Evolutionary conservation across 257 asterid species (phyloP), one percentile per base, ranked within the genome.

Genomic region (Apocynum venetum): DNA sequence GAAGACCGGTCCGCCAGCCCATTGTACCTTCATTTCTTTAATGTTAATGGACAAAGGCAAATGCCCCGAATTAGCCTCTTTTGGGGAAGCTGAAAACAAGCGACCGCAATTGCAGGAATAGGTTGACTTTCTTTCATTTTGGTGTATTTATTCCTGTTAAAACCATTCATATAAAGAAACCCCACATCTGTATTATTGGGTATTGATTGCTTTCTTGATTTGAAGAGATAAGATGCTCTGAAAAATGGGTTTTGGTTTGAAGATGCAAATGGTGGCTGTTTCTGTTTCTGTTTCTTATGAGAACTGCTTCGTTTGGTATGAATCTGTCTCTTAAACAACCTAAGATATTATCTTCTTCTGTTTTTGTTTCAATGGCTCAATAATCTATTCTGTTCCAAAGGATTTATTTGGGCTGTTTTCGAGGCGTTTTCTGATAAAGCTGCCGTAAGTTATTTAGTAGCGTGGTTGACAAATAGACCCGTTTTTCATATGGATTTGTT

Each of bases 271-370:
- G 78, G 77, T 82, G 84, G 75, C 77, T 80, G 80, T 67, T 78
- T 83, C 79, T 25, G 31, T 25, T 25, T 25, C 31, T 76, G 80
- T 72, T 77, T 83, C 80, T 80, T 78, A 20, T 74, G 78, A 84
- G 83, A 79, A 65, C 86, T 79, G 85, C 87, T 88, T 86, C 87
- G 81, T 82, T 79, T 84, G 90, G 93, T 91, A 82, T 76, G 86
- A 72, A 73, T 73, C 80, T 79, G 67, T 79, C 76, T 78, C 20
- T 64, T 48, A 4, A 71, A 60, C 75, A 36, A 56, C 17, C 3
- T 48, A 8, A 72, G 76, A 57, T 36, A 41, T 74, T 56, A 73
- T 53, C 73, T 74, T 76, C 15, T 38, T 79, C 78, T 71, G 72
- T 81, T 41, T 79, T 69, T 72, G 72, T 41, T 61, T 52, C 49